These are phyloP conservation scores for Davidsoniella australis DNA, from an alignment of 2,329 filamentous ascomycete species.

Conservation along the genomic window DNA sequence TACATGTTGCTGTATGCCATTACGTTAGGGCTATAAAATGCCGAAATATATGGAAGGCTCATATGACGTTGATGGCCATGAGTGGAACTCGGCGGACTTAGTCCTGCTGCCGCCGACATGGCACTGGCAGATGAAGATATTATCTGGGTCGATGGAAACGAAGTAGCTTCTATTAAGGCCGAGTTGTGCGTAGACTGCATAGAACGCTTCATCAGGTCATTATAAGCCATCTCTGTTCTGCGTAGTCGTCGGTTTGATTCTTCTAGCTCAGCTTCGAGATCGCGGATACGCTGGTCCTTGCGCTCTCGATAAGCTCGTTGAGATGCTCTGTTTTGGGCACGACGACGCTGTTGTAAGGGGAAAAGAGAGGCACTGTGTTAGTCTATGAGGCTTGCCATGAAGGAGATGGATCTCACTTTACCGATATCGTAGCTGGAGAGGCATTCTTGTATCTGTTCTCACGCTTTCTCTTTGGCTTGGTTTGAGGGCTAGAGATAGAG, in stretches of 20 bases:
- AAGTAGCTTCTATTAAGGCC: neutral
- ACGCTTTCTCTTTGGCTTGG: conserved; percentile 27
- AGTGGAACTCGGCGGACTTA: too few species aligned
- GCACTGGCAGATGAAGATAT: neutral
- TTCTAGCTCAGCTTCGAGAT: conserved; percentile 12
- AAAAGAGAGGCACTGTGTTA: conserved; percentile 8
- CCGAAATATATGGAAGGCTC: too few species aligned
- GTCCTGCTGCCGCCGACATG: too few species aligned
- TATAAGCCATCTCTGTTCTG: too few species aligned
- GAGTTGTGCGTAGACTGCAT: neutral
- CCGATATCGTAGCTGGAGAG: conserved; percentile 30
- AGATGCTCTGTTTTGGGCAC: conserved; percentile 20
- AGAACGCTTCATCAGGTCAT: neutral
- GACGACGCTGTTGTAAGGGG: conserved; percentile 16
- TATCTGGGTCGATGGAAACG: neutral
- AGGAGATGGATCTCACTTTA: conserved; percentile 18
- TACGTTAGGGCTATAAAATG: too few species aligned
- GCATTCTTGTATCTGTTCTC: conserved; percentile 37
- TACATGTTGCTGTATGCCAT: too few species aligned
- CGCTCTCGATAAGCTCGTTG: conserved; percentile 20
- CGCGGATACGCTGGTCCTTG: conserved; percentile 15
- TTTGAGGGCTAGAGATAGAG: too few species aligned
- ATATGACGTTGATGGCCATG: too few species aligned
- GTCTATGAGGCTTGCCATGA: neutral
- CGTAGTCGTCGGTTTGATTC: conserved; percentile 19